Conservation (phyloP, 164 flowering plant species). For the Nymphaea thermarum region DNA sequence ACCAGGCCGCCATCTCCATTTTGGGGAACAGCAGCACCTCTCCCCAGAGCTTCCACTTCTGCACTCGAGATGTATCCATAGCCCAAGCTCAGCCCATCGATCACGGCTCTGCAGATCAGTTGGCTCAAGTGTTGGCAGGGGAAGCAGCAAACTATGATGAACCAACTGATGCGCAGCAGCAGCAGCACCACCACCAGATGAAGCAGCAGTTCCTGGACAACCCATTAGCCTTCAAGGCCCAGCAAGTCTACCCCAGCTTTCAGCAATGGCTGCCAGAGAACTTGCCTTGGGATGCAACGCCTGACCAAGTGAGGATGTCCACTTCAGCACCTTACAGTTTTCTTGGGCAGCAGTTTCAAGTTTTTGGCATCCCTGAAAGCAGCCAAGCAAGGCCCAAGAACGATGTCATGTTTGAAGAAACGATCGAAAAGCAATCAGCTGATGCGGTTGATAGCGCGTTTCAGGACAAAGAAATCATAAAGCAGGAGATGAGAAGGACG, state of each 20-base stretch:
- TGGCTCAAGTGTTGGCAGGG: not conserved
- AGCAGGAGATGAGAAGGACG: slow-evolving; percentile 24
- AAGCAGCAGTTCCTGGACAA: not conserved
- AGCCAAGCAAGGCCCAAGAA: slow-evolving; percentile 4
- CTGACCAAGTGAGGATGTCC: not conserved
- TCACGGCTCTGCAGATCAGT: not conserved
- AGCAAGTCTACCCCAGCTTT: not conserved
- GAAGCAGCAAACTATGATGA: not conserved
- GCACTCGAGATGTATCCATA: not conserved
- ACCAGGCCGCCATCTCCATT: slow-evolving; percentile 7
- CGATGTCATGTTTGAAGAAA: slow-evolving; percentile 20
- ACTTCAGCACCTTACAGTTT: not conserved
- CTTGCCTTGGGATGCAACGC: not conserved
- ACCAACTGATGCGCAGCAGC: not conserved
- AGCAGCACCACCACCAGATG: not conserved
- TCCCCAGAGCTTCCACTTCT: slow-evolving; percentile 9
- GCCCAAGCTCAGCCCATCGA: not conserved
- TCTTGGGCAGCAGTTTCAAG: not conserved
- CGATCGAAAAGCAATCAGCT: slow-evolving; percentile 10
- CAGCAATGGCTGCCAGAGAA: not conserved
- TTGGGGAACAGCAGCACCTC: slow-evolving; percentile 7
- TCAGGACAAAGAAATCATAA: slow-evolving; percentile 32
- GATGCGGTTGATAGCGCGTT: slow-evolving; percentile 16
- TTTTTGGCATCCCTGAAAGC: slow-evolving; percentile 4
- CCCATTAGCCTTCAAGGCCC: not conserved